Base-by-base conservation (phyloP, 2,329 filamentous ascomycete species). In the Ramichloridium luteum region DNA sequence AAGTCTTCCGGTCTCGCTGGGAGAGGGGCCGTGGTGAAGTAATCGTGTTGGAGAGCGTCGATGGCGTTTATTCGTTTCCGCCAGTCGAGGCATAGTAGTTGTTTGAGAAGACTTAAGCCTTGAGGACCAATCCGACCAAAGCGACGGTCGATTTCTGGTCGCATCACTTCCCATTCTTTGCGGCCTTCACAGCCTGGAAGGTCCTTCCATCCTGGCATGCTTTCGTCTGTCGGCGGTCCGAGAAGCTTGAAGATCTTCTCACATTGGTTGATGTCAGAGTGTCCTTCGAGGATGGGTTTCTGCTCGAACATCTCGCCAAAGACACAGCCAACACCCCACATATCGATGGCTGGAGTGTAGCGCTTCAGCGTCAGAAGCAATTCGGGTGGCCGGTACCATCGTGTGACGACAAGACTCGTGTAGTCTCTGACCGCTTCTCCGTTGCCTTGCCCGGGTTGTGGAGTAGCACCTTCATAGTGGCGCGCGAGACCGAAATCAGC, bases 311-410 rank as follows among this genome's bases (percentile, higher is more conserved):
- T 98, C 55, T 98, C 90, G 31, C 85, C 90, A 59, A 98, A 94
- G 2, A 98, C 85, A 53, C 90, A 98, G n/a, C 80, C 90, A 45
- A 94, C 88, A 47, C 90, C 90, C 90, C 90, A 98, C 61, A 98
- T 75, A 57, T 98, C 90, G 49, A 98, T 94, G 6, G 90, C 86
- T 10, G 86, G 84, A n/a, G 90, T 98, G 58, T 98, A 98, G 44
- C 75, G 75, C 47, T 85, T 77, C 17, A 98, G 67, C 42, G 88
- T 80, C 29, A 98, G 68, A 17, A 98, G 65, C 23, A 98, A 67
- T 66, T 98, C 90, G 0, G 90, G 90, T 18, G 90, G 90, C 14
- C 90, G 71, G 55, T 98, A 98, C 90, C 90, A 98, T 49, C 90
- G 68, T 11, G 90, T 98, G 8, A 98, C 90, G 12, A 98, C 90